Evolutionary conservation across 2,329 filamentous ascomycete species (phyloP), one percentile per base, ranked within the genome.

Genomic region (Rhynchosporium agropyri): DNA sequence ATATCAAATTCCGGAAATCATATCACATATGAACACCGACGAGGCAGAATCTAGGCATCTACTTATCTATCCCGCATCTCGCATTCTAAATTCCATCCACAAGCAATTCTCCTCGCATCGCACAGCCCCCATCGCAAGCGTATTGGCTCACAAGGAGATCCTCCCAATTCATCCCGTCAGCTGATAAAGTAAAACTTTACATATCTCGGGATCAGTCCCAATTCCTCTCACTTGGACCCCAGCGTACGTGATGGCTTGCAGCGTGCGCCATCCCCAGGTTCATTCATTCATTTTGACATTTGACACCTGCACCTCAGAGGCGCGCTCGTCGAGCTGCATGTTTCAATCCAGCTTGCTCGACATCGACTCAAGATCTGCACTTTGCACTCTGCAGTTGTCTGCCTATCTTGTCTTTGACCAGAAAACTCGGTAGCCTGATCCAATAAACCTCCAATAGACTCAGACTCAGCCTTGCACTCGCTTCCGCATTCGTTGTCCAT

Each of bases 331-430:
- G 33, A 4, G 1, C 28, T 28, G 15, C 36, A 10, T 33, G 9
- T 40, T 33, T 20, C 33, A 40, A 15, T 28, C 50, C n/a, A 53
- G 36, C 51, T n/a, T 29, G n/a, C n/a, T 5, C 36, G 36, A 36
- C 51, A 15, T 54, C n/a, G 51, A 42, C 51, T 33, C 51, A 54
- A 54, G 51, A 54, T 33, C 51, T 42, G 51, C 36, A 54, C 8
- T n/a, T 28, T 40, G 51, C 36, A 54, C 40, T n/a, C 50, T 20
- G 20, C 20, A 36, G 33, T 36, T 20, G 20, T 20, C 20, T 20
- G 33, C 9, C 33, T 36, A 36, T 36, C 33, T 36, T 36, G 9
- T 10, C 33, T 36, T 36, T 36, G 9, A 36, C 9, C 33, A 36
- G 33, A 28, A 4, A 54, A 33, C 33, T 20, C 8, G 51, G 36